Evolutionary conservation across 202 grass and related monocot species (phyloP).

Genomic region (Schoenoplectus tabernaemontani): DNA sequence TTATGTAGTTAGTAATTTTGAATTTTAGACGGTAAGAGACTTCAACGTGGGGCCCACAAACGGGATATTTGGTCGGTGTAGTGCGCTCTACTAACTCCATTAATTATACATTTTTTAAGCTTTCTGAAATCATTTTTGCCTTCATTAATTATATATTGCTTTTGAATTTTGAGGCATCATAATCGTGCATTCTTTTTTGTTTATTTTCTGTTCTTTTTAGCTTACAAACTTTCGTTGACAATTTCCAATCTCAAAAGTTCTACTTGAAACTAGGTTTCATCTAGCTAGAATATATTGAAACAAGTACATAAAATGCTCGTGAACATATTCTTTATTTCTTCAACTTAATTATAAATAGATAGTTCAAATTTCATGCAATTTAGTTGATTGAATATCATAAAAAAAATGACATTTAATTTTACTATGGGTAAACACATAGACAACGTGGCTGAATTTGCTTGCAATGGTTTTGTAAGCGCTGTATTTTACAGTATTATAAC

Average conservation of each 20-base stretch:
- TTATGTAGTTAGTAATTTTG: background rate
- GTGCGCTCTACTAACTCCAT: background rate
- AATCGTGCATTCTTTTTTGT: background rate
- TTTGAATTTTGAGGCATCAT: background rate
- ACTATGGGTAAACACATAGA: background rate
- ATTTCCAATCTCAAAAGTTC: background rate
- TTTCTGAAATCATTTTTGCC: background rate
- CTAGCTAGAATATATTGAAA: background rate
- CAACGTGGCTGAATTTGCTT: background rate
- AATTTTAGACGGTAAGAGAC: background rate
- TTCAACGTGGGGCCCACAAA: background rate
- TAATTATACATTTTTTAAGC: background rate
- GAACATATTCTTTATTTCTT: no score
- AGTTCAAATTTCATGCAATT: no score
- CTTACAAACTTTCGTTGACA: background rate
- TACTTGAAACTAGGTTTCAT: background rate
- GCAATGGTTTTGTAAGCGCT: background rate
- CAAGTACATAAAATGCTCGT: background rate
- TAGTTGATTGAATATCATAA: no score
- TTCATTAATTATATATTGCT: background rate
- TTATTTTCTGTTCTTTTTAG: background rate
- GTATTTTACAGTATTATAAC: background rate
- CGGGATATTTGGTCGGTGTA: background rate
- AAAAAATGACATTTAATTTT: no score
- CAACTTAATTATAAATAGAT: no score